phyloP scores from a whole-genome alignment of 345 rosid genomes.

The Gossypium mustelinum region DNA sequence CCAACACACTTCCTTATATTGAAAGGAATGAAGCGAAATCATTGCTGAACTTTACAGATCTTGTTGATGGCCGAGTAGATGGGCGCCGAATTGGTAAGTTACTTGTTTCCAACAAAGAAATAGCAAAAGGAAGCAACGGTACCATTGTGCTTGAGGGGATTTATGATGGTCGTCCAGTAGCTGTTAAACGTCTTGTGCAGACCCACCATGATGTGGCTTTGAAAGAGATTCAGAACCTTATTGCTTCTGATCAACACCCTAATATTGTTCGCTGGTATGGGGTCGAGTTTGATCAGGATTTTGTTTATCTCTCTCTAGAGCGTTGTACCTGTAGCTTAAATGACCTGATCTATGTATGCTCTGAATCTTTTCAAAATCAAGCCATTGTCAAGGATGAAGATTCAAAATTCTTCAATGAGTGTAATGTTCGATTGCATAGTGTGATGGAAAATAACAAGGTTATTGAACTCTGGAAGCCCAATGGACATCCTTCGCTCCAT shows the following conservation, averaged over 20 bases:
- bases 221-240: conserved; percentile 92
- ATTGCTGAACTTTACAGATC: conserved; percentile 41
- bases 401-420: conserved; percentile 23
- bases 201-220: conserved; percentile 88
- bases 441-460: conserved; percentile 35
- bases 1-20: conserved; percentile 12
- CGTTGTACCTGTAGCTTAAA: conserved; percentile 63
- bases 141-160: conserved; percentile 86
- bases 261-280: conserved; percentile 75
- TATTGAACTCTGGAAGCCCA: conserved; percentile 53
- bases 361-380: conserved; percentile 40
- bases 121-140: conserved; percentile 97
- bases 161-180: conserved; percentile 88
- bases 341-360: conserved; percentile 44
- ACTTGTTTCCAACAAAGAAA: conserved; percentile 61
- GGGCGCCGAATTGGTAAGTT: conserved; percentile 84
- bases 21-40: conserved; percentile 34
- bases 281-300: conserved; percentile 63
- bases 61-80: conserved; percentile 34
- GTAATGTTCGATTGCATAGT: conserved; percentile 25
- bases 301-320: conserved; percentile 63
- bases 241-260: conserved; percentile 85
- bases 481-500: conserved; percentile 53
- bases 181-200: conserved; percentile 89
- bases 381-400: conserved; percentile 17